Evolutionary conservation across 495 filamentous ascomycete species (phyloP), one percentile per base, ranked within the genome.

Genomic region (Penicillium arizonense): DNA sequence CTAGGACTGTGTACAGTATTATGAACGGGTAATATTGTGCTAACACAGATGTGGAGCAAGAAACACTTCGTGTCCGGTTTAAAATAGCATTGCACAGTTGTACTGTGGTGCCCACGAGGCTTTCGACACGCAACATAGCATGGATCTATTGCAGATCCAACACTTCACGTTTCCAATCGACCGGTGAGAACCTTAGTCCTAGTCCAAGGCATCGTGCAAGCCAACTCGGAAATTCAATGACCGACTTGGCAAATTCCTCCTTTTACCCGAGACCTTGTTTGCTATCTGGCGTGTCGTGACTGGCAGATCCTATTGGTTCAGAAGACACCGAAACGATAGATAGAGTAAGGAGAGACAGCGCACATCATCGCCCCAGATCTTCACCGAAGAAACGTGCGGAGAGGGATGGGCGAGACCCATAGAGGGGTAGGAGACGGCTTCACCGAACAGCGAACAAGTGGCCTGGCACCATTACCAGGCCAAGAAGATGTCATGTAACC

Each of bases 341-440:
- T 33, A 24, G 23, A 45, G 50, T 30, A 43, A 28, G 12, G 13
- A 26, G 28, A 36, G 33, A 50, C 16, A 48, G 33, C 52, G 55
- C 50, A 37, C 43, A 58, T 57, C 55, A 50, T 59, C 33, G 21
- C 45, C 54, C 45, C 52, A 52, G 55, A 42, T 52, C 55, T 64
- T 62, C 55, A 62, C 55, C 58, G 55, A 24, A 24, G 30, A 53
- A 41, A 50, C 28, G 38, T 62, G 61, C 45, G 55, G 55, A 50
- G 58, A 48, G 49, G 30, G 32, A 50, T 46, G 43, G 30, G 48
- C 26, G 8, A 23, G 18, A 23, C 26, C 28, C 28, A 50, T 23
- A 48, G 55, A 55, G 50, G 56, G 50, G 56, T 24, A 47, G 9
- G 21, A 30, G 20, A 30, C 23, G 5, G 38, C 34, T 10, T 50